Base-by-base conservation (phyloP, 495 filamentous ascomycete species). In the Daldinia loculata region DNA sequence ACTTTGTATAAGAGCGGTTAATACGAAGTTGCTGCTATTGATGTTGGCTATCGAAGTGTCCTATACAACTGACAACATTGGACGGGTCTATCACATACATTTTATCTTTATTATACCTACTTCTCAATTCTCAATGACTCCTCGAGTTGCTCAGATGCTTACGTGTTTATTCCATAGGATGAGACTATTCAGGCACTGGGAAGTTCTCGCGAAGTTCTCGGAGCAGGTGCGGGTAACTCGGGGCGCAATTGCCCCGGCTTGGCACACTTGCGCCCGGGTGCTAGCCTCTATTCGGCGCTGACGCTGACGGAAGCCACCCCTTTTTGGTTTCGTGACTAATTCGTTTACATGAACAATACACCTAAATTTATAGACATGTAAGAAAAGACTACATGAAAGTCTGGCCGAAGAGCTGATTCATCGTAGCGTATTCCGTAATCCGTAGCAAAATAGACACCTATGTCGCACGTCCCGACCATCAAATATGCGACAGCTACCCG, bases 171-270 rank as follows among this genome's bases (percentile, higher is more conserved):
- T 19, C 19, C 9, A 5, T 24, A 48, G 24, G 17, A 4, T 12
- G 17, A 48, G 22, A 3, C 19, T 48, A 48, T 48, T 48, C 17
- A 6, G 19, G 9, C 8, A 15, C 32, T 45, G n/a, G 55, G 4
- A 53, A 45, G 36, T 67, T 61, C 39, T 67, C 64, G 64, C 56
- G 30, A n/a, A 45, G 30, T 67, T 67, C 48, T 67, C 64, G 56
- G 43, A 29, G 32, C 48, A 61, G 56, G 36, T 45, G 27, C 29
- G 56, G 38, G 34, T 61, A 41, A 36, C 15, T 67, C 64, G 64
- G 64, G 48, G 50, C 22, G 56, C 56, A 56, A 48, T 67, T 67
- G 14, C 48, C 56, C 64, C 64, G 64, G 48, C 41, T 22, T 41
- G 50, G 15, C 36, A 34, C 22, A 24, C 17, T 24, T 32, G 26